A percentile compares a stretch with the other conserved stretches of the same genome.
Evolutionary conservation across 108 stramenopile genomes (phyloP).

Genomic region (Skeletonema menzelii): DNA sequence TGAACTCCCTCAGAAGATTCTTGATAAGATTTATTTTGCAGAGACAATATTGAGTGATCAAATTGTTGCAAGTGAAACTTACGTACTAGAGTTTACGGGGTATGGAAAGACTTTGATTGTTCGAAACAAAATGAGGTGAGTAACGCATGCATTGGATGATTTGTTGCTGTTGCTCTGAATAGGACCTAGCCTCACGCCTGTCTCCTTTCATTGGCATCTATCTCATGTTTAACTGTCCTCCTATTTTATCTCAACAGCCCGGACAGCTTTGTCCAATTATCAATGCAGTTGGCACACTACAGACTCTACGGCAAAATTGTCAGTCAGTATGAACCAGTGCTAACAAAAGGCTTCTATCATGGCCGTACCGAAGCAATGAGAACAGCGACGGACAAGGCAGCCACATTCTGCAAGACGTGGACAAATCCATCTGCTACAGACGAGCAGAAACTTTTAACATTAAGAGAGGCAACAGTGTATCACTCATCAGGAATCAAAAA

Average conservation of each 20-base stretch:
- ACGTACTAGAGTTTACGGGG: slow-evolving; percentile 71
- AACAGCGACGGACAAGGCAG: slow-evolving; percentile 67
- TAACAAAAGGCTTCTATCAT: slow-evolving; percentile 84
- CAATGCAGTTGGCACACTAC: slow-evolving; percentile 84
- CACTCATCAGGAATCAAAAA: slow-evolving; percentile 73
- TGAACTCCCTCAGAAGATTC: slow-evolving; percentile 57
- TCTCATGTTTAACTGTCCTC: not conserved
- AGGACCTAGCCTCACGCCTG: not conserved
- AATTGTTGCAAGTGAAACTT: slow-evolving; percentile 69
- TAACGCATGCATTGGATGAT: not conserved
- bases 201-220: not conserved
- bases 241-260: slow-evolving; percentile 35
- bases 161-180: not conserved
- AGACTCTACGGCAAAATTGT: slow-evolving; percentile 78
- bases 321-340: slow-evolving; percentile 73
- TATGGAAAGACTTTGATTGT: slow-evolving; percentile 81
- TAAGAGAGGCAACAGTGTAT: slow-evolving; percentile 57
- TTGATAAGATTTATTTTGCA: slow-evolving; percentile 74
- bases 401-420: slow-evolving; percentile 61
- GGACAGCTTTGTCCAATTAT: slow-evolving; percentile 80
- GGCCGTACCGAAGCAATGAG: slow-evolving; percentile 90
- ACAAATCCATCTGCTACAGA: slow-evolving; percentile 25
- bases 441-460: slow-evolving; percentile 60
- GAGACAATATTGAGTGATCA: slow-evolving; percentile 83
- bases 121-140: slow-evolving; percentile 66